A percentile compares a stretch with the other conserved stretches of the same genome.
Conservation (phyloP, 768 basidiomycete genomes). For the Boletus speciosus region DNA sequence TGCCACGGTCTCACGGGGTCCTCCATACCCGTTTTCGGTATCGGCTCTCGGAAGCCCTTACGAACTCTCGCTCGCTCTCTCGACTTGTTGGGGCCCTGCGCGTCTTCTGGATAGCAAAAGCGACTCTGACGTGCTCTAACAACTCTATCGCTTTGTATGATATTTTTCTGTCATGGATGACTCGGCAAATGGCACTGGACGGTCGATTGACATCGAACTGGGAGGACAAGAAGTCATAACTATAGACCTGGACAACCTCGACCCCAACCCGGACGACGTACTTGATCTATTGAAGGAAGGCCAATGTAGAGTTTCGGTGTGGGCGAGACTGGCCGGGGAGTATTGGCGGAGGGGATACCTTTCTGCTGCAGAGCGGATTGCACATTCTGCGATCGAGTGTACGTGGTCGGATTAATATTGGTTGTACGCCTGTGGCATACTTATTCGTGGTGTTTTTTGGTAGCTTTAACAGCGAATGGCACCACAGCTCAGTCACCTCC, state of each 20-base stretch:
- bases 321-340: constrained; percentile 82
- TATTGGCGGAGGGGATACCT: constrained; percentile 81
- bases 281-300: constrained; percentile 70
- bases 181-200: constrained; percentile 9
- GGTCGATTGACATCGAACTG: constrained; percentile 71
- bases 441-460: constrained; percentile 1
- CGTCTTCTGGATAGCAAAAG: background rate
- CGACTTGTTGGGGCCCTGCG: background rate
- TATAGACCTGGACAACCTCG: constrained; percentile 84
- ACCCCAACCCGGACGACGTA: constrained; percentile 73
- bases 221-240: constrained; percentile 84
- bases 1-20: background rate
- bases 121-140: background rate
- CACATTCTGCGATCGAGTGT: constrained; percentile 65
- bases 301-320: constrained; percentile 67
- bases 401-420: constrained; percentile 24
- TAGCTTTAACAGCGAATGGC: constrained; percentile 53
- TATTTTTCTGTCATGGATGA: constrained; percentile 17
- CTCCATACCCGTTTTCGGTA: background rate
- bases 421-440: background rate
- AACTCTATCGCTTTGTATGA: background rate
- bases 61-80: background rate
- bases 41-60: background rate
- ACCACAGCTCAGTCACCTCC: constrained; percentile 56
- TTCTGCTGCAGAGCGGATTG: constrained; percentile 75